Base-by-base conservation (phyloP, 176 grass and related monocot genomes). In the Triticum turgidum region DNA sequence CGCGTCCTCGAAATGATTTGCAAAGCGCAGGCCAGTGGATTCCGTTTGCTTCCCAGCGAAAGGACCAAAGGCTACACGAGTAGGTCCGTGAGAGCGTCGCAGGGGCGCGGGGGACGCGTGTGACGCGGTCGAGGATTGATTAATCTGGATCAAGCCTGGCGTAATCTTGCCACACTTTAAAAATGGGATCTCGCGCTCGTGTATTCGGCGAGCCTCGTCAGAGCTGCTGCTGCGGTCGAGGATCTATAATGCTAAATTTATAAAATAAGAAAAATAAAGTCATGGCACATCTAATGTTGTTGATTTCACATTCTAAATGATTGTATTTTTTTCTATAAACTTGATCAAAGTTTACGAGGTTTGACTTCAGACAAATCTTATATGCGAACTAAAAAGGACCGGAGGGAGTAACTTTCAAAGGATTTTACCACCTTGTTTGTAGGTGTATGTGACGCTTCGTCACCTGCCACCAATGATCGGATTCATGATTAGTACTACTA, bases 11-110 rank as follows among this genome's bases (percentile, higher is more conserved):
- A 52, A 70, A 52, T 20, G 73, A 56, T 76, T 17, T 54, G 20
- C 8, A 18, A 76, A 32, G 7, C 17, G 51, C 54, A 75, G 0
- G 52, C 52, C 34, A 10, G 34, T 13, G 10, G 74, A 88, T 88
- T 88, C 75, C 75, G 15, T 79, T 0, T 84, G 87, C 87, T 21
- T 84, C 87, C 81, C 15, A 79, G 39, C 54, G 4, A 34, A 52
- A 80, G 62, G 76, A 54, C 81, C 73, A 78, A 61, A 61, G 3
- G 30, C 18, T 81, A 6, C 61, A 15, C 20, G 63, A 11, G 11
- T 18, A 20, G 33, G 5, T 30, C 30, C 12, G 21, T 33, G 66
- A 6, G 33, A 66, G 42, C 8, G 2, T 9, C 24, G 13, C 44
- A 51, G 44, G 69, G 5, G 10, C 7, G 30, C 65, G 9, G 75